Conservation (phyloP, 805 yeast species). For the Zygoascus biomembranicola region DNA sequence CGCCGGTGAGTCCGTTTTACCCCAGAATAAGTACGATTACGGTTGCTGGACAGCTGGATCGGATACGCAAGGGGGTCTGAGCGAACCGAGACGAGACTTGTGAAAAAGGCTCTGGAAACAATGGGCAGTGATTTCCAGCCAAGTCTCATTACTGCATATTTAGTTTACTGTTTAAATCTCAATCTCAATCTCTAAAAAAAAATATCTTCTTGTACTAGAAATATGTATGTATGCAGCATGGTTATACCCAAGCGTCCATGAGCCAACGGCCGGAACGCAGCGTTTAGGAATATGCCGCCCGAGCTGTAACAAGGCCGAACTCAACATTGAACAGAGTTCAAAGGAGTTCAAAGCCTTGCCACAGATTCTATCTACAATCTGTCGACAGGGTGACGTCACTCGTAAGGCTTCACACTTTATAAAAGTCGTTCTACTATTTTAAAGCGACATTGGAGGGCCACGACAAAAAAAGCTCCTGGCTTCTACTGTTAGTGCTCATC, state of each 20-base stretch:
- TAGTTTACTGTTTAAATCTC: no score
- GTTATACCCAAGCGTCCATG: conserved; percentile 98
- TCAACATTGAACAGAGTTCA: conserved; percentile 48
- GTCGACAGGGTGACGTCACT: conserved; percentile 76
- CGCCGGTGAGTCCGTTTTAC: no score
- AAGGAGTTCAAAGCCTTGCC: conserved; percentile 31
- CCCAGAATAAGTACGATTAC: no score
- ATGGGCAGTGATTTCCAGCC: no score
- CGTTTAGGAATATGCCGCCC: conserved; percentile 99
- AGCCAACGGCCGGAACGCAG: conserved; percentile 89
- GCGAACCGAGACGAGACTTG: no score
- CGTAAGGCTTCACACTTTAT: conserved; percentile 23
- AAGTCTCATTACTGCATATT: no score
- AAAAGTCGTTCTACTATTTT: background rate
- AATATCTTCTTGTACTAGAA: no score
- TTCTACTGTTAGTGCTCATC: background rate
- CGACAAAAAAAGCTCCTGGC: background rate
- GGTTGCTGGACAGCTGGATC: no score
- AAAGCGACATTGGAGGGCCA: background rate
- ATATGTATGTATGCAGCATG: conserved; percentile 86
- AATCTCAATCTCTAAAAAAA: no score
- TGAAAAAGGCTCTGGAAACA: no score
- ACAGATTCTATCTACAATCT: conserved; percentile 72
- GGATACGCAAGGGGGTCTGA: no score
- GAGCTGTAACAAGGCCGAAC: conserved; percentile 28